Base-by-base conservation (phyloP, 2,329 filamentous ascomycete genomes). In the Cladosporium phlei region DNA sequence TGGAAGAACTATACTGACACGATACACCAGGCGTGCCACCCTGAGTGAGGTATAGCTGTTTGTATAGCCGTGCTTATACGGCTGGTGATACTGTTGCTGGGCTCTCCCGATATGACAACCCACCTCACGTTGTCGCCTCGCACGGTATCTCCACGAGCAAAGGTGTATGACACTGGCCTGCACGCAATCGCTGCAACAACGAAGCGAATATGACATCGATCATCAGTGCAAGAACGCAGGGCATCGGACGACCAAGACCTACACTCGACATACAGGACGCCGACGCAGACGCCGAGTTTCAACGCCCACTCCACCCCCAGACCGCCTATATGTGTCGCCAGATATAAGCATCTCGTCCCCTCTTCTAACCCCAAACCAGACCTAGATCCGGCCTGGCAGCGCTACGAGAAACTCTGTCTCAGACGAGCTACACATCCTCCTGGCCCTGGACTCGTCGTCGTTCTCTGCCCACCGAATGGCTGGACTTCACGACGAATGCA, bases 401-500 rank as follows among this genome's bases (percentile, higher is more conserved):
- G 29, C 40, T 12, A 21, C 10, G 12, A 10, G 16, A 9, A 19
- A 5, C 16, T 21, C 20, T 44, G 40, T 44, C 40, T 44, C 40
- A 44, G 40, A 44, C 40, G 40, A 29, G 40, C 29, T 29, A 44
- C n/a, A 44, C 40, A 21, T 16, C 22, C 21, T 17, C 19, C 5
- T 30, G 24, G 25, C 25, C 38, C 11, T 14, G 17, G 22, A 21
- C 25, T 8, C 21, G n/a, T 30, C 22, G 16, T 27, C 19, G 35
- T 38, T 5, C 14, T 5, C 30, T 32, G 19, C 17, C 22, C 40
- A 44, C 30, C 40, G 28, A 35, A 44, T 44, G 40, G 40, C 40
- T 44, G 40, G 39, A 30, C 40, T 44, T 44, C 40, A 44, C 40
- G 40, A 44, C 40, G n/a, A 35, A 34, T 35, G 30, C 40, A 27